Evolutionary conservation across 2,329 filamentous ascomycete species (phyloP).

Genomic region (Pseudovirgaria hyperparasitica): DNA sequence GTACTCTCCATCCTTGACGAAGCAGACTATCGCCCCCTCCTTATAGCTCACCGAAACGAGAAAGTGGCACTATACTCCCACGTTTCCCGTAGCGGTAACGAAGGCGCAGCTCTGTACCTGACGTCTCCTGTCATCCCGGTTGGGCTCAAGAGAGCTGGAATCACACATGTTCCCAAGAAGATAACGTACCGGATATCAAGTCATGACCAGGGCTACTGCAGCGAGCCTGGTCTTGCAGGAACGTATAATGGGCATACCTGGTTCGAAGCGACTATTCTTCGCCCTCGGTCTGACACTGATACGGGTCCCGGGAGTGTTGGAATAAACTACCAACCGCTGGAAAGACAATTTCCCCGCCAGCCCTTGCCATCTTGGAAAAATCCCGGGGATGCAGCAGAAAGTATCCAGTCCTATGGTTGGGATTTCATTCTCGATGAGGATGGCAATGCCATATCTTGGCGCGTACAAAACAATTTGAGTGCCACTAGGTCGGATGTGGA

Average conservation of each 20-base stretch:
- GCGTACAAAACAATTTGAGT: slow-evolving; percentile 1
- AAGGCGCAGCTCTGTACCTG: background rate
- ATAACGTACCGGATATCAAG: slow-evolving; percentile 1
- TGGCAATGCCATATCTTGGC: background rate
- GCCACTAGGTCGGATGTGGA: background rate
- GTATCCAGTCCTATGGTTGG: background rate
- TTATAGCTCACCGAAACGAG: background rate
- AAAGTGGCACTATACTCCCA: background rate
- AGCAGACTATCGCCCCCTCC: slow-evolving; percentile 1
- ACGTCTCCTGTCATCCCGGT: background rate
- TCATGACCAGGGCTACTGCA: slow-evolving; percentile 1
- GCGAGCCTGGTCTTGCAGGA: slow-evolving; percentile 1
- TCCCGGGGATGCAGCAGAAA: background rate
- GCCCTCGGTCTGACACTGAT: background rate
- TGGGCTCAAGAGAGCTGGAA: background rate
- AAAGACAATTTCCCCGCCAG: background rate
- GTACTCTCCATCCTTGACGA: slow-evolving; percentile 1
- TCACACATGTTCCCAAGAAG: background rate
- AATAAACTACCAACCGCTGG: too few species aligned
- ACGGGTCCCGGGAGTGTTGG: background rate
- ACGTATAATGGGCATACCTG: slow-evolving; percentile 2
- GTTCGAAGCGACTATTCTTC: slow-evolving; percentile 3
- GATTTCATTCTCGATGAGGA: background rate
- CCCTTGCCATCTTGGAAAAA: background rate
- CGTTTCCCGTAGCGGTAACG: background rate